These are phyloP conservation scores for Fusarium verrucosum DNA, from an alignment of 2,329 filamentous ascomycete species.

Conservation along the genomic window DNA sequence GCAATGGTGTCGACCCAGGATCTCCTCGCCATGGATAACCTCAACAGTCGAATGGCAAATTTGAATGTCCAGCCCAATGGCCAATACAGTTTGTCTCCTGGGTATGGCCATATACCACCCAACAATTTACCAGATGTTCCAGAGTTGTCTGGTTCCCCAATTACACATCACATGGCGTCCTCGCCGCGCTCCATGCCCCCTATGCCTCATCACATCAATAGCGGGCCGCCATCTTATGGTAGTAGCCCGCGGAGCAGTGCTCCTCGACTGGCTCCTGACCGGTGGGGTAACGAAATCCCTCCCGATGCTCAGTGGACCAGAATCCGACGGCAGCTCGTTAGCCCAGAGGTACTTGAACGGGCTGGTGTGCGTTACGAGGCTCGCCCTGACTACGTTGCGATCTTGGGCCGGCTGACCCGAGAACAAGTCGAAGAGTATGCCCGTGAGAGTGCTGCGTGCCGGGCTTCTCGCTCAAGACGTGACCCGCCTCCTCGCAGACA, in stretches of 20 bases:
- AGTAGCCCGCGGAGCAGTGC: conserved; percentile 45
- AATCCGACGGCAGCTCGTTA: conserved; percentile 64
- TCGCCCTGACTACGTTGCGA: conserved; percentile 67
- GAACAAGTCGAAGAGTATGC: conserved; percentile 64
- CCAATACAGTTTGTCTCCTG: conserved; percentile 51
- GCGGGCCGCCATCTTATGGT: conserved; percentile 48
- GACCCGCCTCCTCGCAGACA: conserved; percentile 17
- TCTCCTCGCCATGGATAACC: conserved; percentile 58
- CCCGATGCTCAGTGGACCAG: conserved; percentile 68
- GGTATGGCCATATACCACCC: conserved; percentile 49
- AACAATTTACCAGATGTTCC: conserved; percentile 40
- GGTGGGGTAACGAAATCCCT: conserved; percentile 64
- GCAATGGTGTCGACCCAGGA: conserved; percentile 65
- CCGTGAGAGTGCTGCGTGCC: conserved; percentile 58
- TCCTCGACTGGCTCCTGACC: conserved; percentile 63
- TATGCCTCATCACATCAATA: conserved; percentile 42
- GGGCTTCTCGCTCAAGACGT: conserved; percentile 50
- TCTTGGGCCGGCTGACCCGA: conserved; percentile 64
- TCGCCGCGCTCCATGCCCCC: conserved; percentile 55
- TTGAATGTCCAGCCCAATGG: conserved; percentile 51
- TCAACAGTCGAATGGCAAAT: conserved; percentile 54
- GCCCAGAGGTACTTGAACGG: conserved; percentile 64
- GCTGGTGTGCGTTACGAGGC: conserved; percentile 69
- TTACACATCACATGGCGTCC: conserved; percentile 45
- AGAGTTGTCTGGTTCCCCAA: conserved; percentile 50